Conservation (phyloP, 768 basidiomycete genomes). For the Leucosporidium yakuticum region DNA sequence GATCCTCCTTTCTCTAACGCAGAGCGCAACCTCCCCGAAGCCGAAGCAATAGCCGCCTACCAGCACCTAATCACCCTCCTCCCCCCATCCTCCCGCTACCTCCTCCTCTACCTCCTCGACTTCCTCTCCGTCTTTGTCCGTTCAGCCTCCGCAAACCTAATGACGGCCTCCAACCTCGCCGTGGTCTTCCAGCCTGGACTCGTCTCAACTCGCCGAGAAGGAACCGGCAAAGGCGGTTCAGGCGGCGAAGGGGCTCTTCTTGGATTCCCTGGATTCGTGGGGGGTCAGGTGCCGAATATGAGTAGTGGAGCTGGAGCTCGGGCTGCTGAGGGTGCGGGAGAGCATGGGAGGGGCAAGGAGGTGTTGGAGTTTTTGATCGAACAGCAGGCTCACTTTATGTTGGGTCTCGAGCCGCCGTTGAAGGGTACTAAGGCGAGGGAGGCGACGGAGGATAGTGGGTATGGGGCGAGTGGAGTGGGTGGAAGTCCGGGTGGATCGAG, state of each 20-base stretch:
- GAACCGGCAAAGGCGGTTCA: conserved; percentile 6
- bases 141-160: conserved; percentile 84
- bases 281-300: conserved; percentile 10
- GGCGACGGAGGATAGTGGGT: background rate
- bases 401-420: conserved; percentile 69
- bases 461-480: background rate
- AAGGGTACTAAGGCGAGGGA: conserved; percentile 26
- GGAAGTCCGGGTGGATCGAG: background rate
- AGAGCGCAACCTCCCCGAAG: conserved; percentile 62
- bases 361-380: conserved; percentile 93
- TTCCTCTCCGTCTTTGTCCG: conserved; percentile 89
- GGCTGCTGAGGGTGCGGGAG: conserved; percentile 58
- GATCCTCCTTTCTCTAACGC: conserved; percentile 38
- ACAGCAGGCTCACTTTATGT: conserved; percentile 92
- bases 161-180: conserved; percentile 92
- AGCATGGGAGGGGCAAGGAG: conserved; percentile 78
- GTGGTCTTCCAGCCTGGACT: conserved; percentile 95
- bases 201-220: conserved; percentile 63
- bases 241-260: conserved; percentile 7
- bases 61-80: conserved; percentile 75
- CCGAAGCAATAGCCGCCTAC: conserved; percentile 69
- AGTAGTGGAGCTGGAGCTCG: background rate
- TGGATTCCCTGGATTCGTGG: conserved; percentile 33
- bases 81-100: conserved; percentile 85
- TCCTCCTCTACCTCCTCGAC: conserved; percentile 94